Conservation (phyloP, 306 rosid genomes). For the Prunus campanulata region DNA sequence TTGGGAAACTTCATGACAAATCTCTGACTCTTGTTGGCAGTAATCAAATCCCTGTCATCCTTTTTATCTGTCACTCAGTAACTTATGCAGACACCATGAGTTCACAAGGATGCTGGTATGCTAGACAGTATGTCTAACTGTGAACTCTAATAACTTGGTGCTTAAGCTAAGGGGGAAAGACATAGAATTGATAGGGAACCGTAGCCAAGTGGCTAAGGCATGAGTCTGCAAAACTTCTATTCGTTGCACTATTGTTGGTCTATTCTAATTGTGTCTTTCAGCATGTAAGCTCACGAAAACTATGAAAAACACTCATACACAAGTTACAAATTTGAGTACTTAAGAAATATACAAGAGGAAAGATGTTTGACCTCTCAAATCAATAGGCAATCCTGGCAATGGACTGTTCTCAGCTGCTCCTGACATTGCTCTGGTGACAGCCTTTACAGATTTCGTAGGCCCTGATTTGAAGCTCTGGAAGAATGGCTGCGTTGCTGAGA, state of each 20-base stretch:
- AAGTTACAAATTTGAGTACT: background rate
- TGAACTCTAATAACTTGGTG: background rate
- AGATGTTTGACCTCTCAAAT: conserved; percentile 33
- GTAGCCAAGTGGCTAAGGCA: no score
- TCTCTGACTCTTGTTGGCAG: background rate
- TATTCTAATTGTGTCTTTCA: background rate
- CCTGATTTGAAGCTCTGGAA: conserved; percentile 3
- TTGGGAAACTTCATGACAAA: background rate
- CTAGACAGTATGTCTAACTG: background rate
- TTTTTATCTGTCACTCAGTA: background rate
- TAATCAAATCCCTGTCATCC: no score
- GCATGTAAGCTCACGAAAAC: background rate
- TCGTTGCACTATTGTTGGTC: background rate
- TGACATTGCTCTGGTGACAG: conserved; percentile 24
- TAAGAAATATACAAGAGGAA: background rate
- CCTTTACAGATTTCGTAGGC: background rate
- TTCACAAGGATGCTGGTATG: background rate
- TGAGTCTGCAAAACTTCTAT: no score
- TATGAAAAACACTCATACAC: background rate
- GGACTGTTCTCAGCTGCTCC: conserved; percentile 15
- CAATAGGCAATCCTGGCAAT: conserved; percentile 31
- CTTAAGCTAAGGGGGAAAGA: no score
- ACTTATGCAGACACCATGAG: background rate
- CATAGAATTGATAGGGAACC: no score
- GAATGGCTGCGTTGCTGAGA: conserved; percentile 23